Evolutionary conservation across 768 basidiomycete genomes (phyloP).

Genomic region (Trametes coccinea): DNA sequence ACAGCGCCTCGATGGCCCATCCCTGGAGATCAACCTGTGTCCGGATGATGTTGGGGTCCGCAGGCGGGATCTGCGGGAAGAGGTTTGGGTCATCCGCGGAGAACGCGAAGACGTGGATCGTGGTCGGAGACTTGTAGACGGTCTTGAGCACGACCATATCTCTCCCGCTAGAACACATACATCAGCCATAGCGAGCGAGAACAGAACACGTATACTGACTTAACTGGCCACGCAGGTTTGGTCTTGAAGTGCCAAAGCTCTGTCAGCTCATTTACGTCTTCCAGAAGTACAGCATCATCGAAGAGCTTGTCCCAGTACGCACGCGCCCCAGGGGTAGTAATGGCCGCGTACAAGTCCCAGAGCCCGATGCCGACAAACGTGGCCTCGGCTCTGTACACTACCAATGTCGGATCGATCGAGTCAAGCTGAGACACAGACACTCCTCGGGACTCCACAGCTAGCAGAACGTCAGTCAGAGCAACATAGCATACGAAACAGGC

Average conservation of each 20-base stretch:
- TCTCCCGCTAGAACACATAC: constrained; percentile 58
- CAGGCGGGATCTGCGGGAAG: constrained; percentile 70
- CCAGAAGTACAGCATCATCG: constrained; percentile 82
- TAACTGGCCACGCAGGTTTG: constrained; percentile 91
- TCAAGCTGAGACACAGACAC: constrained; percentile 95
- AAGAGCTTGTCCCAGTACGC: constrained; percentile 87
- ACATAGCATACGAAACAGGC: constrained; percentile 10
- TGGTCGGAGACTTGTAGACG: constrained; percentile 94
- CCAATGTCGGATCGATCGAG: constrained; percentile 94
- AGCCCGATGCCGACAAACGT: constrained; percentile 94
- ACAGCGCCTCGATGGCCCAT: constrained; percentile 95
- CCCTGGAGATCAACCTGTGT: constrained; percentile 98
- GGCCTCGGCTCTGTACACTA: constrained; percentile 95
- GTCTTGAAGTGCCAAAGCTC: constrained; percentile 94
- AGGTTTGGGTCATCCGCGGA: constrained; percentile 88
- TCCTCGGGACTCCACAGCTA: constrained; percentile 82
- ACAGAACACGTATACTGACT: constrained; percentile 51
- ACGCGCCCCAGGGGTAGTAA: constrained; percentile 83
- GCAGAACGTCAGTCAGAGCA: constrained; percentile 5
- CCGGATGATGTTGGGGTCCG: constrained; percentile 79
- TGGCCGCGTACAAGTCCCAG: constrained; percentile 91
- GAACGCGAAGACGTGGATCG: constrained; percentile 94
- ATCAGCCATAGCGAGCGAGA: constrained; percentile 3
- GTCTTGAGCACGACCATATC: constrained; percentile 92
- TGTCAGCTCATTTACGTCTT: constrained; percentile 88